Base-by-base conservation (phyloP, 2,329 filamentous ascomycete genomes). In the Neonectria neomacrospora region DNA sequence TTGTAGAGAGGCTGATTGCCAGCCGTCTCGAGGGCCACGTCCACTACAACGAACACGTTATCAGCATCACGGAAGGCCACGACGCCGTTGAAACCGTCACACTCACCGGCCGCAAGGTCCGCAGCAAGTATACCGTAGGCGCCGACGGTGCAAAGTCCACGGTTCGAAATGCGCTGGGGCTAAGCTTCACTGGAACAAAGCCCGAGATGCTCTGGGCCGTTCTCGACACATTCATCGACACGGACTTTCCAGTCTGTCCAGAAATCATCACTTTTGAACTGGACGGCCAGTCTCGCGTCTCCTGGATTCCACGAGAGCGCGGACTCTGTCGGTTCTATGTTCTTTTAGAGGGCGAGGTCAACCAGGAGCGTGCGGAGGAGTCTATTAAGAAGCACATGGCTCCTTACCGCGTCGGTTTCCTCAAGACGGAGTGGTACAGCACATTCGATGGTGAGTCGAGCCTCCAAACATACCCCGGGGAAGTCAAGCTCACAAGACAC, bases 51-150 rank as follows among this genome's bases (percentile, higher is more conserved):
- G 80, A 82, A 44, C 74, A 74, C 2, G 80, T 80, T 3, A 65
- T 68, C 0, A 73, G 66, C 2, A 73, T 93, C 85, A 1, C 87
- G 85, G 45, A 93, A 78, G 47, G 90, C 81, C 12, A 84, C 76
- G 41, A 89, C 77, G 3, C 82, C 79, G 58, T 81, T 73, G 10
- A 79, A 71, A 26, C 80, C 63, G 67, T 63, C 7, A 80, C 79
- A 1, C 63, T 64, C 5, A 69, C 71, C 1, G 79, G 78, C 1
- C 75, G 74, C 23, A 74, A 37, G 2, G 65, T 82, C 3, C 71
- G 67, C 28, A 76, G 75, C 64, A 74, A 71, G 22, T 88, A 83
- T 56, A 79, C 80, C 3, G 78, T 86, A 3, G 85, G 83, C 1
- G 85, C 84, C 6, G 85, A 88, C 42, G 85, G 85, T 1, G 81